Base-by-base conservation (phyloP, 2,329 filamentous ascomycete genomes). In the Lecanicillium sp. region DNA sequence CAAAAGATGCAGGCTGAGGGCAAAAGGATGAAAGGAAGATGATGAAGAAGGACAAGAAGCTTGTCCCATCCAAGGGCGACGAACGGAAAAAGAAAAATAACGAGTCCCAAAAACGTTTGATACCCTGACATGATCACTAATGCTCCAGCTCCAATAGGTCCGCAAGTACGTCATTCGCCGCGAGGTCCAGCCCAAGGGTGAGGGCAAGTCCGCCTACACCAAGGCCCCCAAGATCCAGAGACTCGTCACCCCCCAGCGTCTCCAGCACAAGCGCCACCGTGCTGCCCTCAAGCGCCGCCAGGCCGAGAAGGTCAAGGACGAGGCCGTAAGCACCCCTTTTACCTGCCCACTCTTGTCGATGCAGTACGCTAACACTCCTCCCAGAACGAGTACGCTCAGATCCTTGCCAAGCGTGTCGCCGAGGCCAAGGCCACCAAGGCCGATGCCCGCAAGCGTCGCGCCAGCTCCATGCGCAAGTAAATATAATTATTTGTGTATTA, bases 191-290 rank as follows among this genome's bases (percentile, higher is more conserved):
- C 87, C 89, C 71, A 95, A 95, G 86, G 87, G 85, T 69, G 93
- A 97, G 82, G 91, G 90, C 77, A 94, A 93, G 79, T 86, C 88
- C 78, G 77, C 90, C 65, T 97, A 97, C 86, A 96, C 91, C 86
- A 98, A 98, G 88, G 93, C 93, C 66, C 93, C 93, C 74, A 94
- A 91, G 83, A 98, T 98, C 78, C 93, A 98, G 85, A 89, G 93
- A 73, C 89, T 98, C 66, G 90, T 98, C 66, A 98, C 93, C 68
- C 93, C 93, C 73, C 93, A 97, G 80, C 93, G 93, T 74, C 90
- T 98, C 70, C 93, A 98, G 84, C 93, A 95, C 87, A 98, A 97
- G 88, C 90, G 93, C 68, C 93, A 97, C 82, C 83, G 90, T 65
- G 79, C 94, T 67, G 91, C 93, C 67, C 86, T 98, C 78, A 98